Conservation (phyloP, 768 basidiomycete genomes). For the Pisolithus marmoratus region DNA sequence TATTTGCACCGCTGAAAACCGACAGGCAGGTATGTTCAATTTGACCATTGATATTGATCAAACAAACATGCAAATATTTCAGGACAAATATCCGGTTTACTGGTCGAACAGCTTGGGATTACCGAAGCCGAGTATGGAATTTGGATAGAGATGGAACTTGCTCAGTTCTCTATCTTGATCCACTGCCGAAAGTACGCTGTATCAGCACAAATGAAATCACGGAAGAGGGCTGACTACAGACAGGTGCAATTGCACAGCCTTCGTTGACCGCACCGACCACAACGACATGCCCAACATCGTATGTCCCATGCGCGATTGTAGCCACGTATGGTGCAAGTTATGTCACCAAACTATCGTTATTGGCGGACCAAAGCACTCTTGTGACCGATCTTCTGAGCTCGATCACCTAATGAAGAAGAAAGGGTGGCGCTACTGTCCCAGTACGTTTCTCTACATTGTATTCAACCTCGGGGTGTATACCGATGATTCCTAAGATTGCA, state of each 20-base stretch:
- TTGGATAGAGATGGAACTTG: constrained; percentile 44
- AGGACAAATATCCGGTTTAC: constrained; percentile 34
- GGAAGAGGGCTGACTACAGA: not conserved
- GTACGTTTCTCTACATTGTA: constrained; percentile 23
- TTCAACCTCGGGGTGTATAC: not conserved
- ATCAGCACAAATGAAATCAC: not conserved
- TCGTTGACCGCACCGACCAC: constrained; percentile 48
- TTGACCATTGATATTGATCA: not conserved
- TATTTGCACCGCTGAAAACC: constrained; percentile 35
- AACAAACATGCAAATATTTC: not conserved
- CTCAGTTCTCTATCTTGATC: constrained; percentile 36
- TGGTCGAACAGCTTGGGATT: constrained; percentile 44
- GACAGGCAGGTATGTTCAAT: constrained; percentile 26
- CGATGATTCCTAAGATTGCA: constrained; percentile 29
- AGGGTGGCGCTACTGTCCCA: constrained; percentile 67
- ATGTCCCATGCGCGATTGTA: constrained; percentile 48
- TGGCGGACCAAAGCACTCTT: constrained; percentile 44
- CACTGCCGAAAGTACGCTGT: constrained; percentile 45
- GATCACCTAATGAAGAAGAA: constrained; percentile 42
- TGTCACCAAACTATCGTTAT: constrained; percentile 40
- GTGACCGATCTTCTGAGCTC: constrained; percentile 54
- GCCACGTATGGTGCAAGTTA: constrained; percentile 54
- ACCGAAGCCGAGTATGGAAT: constrained; percentile 34
- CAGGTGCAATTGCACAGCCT: constrained; percentile 46
- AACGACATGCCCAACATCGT: constrained; percentile 33